Evolutionary conservation across 2,329 filamentous ascomycete species (phyloP), one percentile per base, ranked within the genome.

Genomic region (Claviceps paspali): DNA sequence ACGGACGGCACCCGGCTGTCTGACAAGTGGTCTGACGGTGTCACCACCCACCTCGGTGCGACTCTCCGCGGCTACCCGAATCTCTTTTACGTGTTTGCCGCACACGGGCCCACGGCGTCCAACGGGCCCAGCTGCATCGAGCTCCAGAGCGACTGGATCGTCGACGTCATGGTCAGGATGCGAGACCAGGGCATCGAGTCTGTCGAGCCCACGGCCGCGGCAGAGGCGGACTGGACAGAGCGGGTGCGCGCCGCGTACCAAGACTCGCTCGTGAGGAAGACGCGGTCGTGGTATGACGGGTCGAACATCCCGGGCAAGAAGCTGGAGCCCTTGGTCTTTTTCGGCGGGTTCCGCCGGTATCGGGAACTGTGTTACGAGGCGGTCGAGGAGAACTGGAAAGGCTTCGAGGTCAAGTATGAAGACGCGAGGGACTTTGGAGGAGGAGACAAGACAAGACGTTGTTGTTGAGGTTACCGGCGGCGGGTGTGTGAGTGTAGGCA

Each of bases 71-170:
- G 27, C 19, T 11, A 18, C 9, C 39, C 21, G 2, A 34, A 35
- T 15, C 21, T 31, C 11, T 37, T 37, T 21, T 9, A 23, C 14
- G 21, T 38, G 3, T 26, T 46, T 21, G 46, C 45, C 1, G 40
- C 41, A 6, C 45, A 45, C 14, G 38, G 26, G 4, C 41, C 44
- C 3, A 42, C 44, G 4, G 38, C 43, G 9, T 30, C 33, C n/a
- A 46, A 44, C n/a, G 45, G 36, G 6, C 44, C 44, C 3, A 37
- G 41, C 9, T 43, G 41, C 17, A 32, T 45, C 4, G 44, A 44
- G 18, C 23, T 45, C 2, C 33, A 45, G 23, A 33, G 30, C 6
- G 32, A 33, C 17, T 43, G 36, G 38, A 33, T 41, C 12, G 15
- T 37, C 29, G 11, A 23, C 3, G 15, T 38, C 18, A 23, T 33